Evolutionary conservation across 495 filamentous ascomycete species (phyloP).

Genomic region (Apodospora peruviana): DNA sequence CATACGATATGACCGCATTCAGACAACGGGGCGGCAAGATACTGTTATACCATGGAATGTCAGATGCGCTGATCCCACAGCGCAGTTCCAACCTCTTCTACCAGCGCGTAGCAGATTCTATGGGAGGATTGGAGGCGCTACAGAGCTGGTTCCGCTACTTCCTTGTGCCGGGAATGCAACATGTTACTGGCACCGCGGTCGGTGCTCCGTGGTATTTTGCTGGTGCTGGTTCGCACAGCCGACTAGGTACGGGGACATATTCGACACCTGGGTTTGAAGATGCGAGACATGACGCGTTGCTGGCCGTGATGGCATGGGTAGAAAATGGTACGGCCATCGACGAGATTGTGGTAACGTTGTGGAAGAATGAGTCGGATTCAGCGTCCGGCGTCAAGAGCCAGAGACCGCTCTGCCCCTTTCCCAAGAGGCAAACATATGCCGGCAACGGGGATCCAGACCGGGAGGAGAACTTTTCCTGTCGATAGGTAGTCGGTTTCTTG

Average conservation of each 20-base stretch:
- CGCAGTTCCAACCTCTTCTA: slow-evolving; percentile 39
- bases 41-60: slow-evolving; percentile 48
- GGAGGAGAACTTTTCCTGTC: neutral
- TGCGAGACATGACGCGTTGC: slow-evolving; percentile 36
- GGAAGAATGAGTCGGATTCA: slow-evolving; percentile 24
- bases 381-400: slow-evolving; percentile 31
- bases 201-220: slow-evolving; percentile 37
- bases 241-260: slow-evolving; percentile 21
- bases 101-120: slow-evolving; percentile 31
- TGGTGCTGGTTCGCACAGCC: slow-evolving; percentile 20
- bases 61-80: slow-evolving; percentile 44
- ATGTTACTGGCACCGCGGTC: slow-evolving; percentile 21
- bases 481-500: neutral
- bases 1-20: slow-evolving; percentile 45
- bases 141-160: slow-evolving; percentile 33
- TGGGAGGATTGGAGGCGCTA: slow-evolving; percentile 20
- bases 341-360: slow-evolving; percentile 36
- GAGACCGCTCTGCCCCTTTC: slow-evolving; percentile 38
- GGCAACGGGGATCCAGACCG: neutral
- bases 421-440: slow-evolving; percentile 12
- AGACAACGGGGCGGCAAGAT: slow-evolving; percentile 47
- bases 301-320: slow-evolving; percentile 49
- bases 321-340: slow-evolving; percentile 37
- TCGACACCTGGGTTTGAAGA: slow-evolving; percentile 37
- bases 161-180: slow-evolving; percentile 36